phyloP scores from a whole-genome alignment of 805 yeast genomes.

The Metschnikowia reukaufii region DNA sequence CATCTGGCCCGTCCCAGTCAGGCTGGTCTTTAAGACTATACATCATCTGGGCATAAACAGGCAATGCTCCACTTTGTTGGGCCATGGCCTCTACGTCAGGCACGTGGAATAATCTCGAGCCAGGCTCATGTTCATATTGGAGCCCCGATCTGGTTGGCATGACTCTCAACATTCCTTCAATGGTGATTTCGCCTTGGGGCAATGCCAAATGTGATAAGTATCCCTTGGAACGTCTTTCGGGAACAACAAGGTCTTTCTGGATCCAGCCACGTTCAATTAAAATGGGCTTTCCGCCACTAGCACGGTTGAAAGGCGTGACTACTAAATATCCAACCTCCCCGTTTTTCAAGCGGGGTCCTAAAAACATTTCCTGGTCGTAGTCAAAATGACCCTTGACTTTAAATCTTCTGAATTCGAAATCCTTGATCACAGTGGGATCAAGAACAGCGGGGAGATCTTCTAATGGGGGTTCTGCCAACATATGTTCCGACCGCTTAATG shows the following conservation, averaged over 20 bases:
- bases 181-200: conserved; percentile 69
- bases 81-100: conserved; percentile 86
- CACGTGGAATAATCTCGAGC: conserved; percentile 69
- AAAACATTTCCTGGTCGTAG: conserved; percentile 82
- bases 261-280: conserved; percentile 94
- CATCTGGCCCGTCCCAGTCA: conserved; percentile 36
- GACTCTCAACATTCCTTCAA: conserved; percentile 71
- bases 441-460: conserved; percentile 64
- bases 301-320: conserved; percentile 77
- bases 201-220: conserved; percentile 66
- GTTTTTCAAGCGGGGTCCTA: conserved; percentile 83
- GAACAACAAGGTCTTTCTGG: conserved; percentile 63
- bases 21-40: conserved; percentile 66
- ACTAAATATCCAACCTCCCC: conserved; percentile 71
- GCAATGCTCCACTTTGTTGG: conserved; percentile 59
- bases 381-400: conserved; percentile 75
- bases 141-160: conserved; percentile 62
- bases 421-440: conserved; percentile 62
- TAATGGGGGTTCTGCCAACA: conserved; percentile 69
- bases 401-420: conserved; percentile 82
- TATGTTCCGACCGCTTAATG: conserved; percentile 79
- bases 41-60: conserved; percentile 74
- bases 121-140: conserved; percentile 68
- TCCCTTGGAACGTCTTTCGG: conserved; percentile 44
- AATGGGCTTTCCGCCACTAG: conserved; percentile 72